Evolutionary conservation across 2,329 filamentous ascomycete species (phyloP), one percentile per base, ranked within the genome.

Genomic region (Diaporthe vaccinii): DNA sequence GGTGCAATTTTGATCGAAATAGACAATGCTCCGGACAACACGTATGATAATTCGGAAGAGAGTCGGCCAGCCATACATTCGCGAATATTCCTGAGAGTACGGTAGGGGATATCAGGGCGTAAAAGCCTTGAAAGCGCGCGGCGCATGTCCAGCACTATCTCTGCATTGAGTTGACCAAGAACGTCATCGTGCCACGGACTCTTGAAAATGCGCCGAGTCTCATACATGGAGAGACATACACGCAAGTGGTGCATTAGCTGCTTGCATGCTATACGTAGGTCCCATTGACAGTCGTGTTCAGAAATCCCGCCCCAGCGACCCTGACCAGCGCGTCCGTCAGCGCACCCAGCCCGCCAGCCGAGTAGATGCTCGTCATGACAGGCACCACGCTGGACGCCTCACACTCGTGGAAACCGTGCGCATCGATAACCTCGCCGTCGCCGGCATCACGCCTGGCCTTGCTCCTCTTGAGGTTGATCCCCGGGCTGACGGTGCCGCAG

Each of bases 401-500:
- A 5, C 74, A 76, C 4, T 73, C 74, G 25, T 72, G 74, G 28
- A 28, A 34, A 0, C 61, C 62, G 17, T 74, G 74, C 3, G 31
- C 74, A 12, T 74, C 39, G 53, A 59, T 46, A 6, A 61, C 72
- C 3, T 31, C 39, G 2, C 65, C 65, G 4, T 41, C 62, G 12
- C 41, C 55, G 6, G 72, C 15, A n/a, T 44, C 73, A 9, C 62
- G 69, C 62, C 59, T 68, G 4, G 22, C 49, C 62, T 58, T 58
- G 17, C 72, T 74, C 51, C 55, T 49, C 59, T 2, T 57, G 31
- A 76, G 69, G 34, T 76, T 74, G 53, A 76, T 69, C 1, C 75
- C 75, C 17, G 75, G 75, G 39, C 58, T 71, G 12, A 75, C 28
- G 3, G 75, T 74, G 8, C 55, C 75, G 57, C 84, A 85, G 72